Base-by-base conservation (phyloP, 768 basidiomycete species). In the Austroboletus eburneus region DNA sequence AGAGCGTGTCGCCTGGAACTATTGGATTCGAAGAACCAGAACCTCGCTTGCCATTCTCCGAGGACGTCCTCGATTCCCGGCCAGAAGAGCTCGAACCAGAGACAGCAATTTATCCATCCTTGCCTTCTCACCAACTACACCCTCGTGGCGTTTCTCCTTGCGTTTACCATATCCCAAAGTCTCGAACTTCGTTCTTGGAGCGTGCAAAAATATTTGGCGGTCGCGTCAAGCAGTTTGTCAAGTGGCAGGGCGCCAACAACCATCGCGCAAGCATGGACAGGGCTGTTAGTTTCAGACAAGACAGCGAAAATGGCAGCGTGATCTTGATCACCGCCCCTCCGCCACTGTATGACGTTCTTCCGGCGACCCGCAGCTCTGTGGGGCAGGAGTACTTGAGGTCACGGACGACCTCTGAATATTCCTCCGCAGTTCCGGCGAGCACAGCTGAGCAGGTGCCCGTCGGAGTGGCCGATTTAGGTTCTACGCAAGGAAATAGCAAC, bases 241-340 rank as follows among this genome's bases (percentile, higher is more conserved):
- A 41, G 3, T 52, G 62, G 2, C 49, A 46, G 22, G 40, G 21
- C 12, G 39, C 30, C 8, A 43, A 38, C 39, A 55, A 41, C 45
- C 45, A 52, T 45, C 46, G 41, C 43, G 30, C 34, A 25, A 55
- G 49, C 32, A 60, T 62, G 51, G 59, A 59, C 48, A 46, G 48
- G 35, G 51, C 42, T 21, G 45, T 56, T 38, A 56, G 22, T 21
- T 56, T 56, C 9, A 49, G 40, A 20, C 58, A 52, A 39, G 66
- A 61, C n/a, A 68, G 66, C 40, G 65, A 56, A 27, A 50, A 58
- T 25, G 66, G 50, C 16, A 66, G 61, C 41, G 56, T 66, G 30
- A 55, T 64, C 33, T 39, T 67, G 42, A 66, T 66, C 53, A 51
- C 45, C 37, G 64, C 64, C 13, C 62, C 55, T 20, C 58, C 65